Base-by-base conservation (phyloP, 768 basidiomycete species). In the Amanita brunnescens region DNA sequence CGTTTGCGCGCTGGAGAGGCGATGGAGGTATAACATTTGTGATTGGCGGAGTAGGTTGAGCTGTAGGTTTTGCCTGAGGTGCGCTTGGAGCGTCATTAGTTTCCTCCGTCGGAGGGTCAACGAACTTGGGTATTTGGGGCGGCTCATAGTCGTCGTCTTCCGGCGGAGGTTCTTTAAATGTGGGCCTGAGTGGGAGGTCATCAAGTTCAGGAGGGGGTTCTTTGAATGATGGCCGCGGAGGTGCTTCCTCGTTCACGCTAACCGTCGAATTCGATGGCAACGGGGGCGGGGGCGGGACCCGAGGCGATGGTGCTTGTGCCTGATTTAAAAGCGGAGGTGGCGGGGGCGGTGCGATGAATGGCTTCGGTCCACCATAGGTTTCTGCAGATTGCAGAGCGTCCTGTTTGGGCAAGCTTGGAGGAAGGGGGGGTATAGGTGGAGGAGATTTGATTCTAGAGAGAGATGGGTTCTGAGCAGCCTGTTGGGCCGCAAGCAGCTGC, bases 401-500 rank as follows among this genome's bases (percentile, higher is more conserved):
- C 20, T 18, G 21, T 18, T 38, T 39, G n/a, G 35, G 10, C 37
- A 49, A 35, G 54, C 47, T 16, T 49, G 47, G 20, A 64, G 62
- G 64, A 46, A 66, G 64, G n/a, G 69, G 61, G n/a, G 57, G 58
- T 21, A 55, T 55, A 26, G 70, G 59, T 2, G 61, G 51, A 24
- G 71, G 66, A 12, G 70, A 70, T 61, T 65, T 58, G n/a, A 57
- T 57, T 34, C 64, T 61, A 42, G 64, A 64, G 16, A 74, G 57
- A 2, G 73, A 73, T 46, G 74, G 71, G 51, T 77, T 77, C 60
- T 80, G 79, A 2, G 78, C 78, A 38, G 76, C 71, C 56, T 83
- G 78, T 61, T 91, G 84, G 32, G 80, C 82, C 12, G 80, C 81
- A 14, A 91, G 75, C 12, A 89, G 70, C 54, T 90, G 83, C 54